phyloP scores from a whole-genome alignment of 768 basidiomycete species.

The Porphyrellus cyaneotinctus region DNA sequence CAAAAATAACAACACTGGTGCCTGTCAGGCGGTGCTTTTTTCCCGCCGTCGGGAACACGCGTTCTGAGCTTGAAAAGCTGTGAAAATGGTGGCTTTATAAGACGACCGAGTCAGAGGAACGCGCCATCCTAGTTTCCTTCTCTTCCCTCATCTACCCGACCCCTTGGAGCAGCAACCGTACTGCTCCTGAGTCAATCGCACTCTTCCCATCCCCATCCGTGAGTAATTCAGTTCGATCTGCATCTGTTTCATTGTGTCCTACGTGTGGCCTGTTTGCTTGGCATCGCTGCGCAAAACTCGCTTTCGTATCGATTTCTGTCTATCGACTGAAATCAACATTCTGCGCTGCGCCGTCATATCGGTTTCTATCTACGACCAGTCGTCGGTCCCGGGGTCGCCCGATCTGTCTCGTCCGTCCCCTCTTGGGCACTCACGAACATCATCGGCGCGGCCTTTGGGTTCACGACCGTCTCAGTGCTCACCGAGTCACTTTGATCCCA shows the following conservation, averaged over 20 bases:
- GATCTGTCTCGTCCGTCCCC: conserved; percentile 33
- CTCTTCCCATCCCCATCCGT: conserved; percentile 17
- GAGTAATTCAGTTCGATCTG: conserved; percentile 27
- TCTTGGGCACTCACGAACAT: conserved; percentile 29
- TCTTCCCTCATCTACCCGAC: conserved; percentile 18
- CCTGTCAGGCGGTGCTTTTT: conserved; percentile 20
- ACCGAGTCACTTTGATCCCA: conserved; percentile 19
- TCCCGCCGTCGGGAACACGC: conserved; percentile 20
- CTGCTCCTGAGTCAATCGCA: conserved; percentile 25
- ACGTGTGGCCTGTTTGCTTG: conserved; percentile 25
- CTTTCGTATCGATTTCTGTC: conserved; percentile 26
- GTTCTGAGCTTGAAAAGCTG: conserved; percentile 38
- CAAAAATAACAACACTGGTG: background rate
- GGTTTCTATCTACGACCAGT: conserved; percentile 1
- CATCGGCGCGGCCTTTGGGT: conserved; percentile 24
- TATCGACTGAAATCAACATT: conserved; percentile 25
- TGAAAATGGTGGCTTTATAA: conserved; percentile 30
- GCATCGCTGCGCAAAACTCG: conserved; percentile 18
- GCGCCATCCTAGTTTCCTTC: conserved; percentile 5
- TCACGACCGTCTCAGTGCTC: conserved; percentile 21
- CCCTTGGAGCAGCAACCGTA: conserved; percentile 14
- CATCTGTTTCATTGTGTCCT: conserved; percentile 28
- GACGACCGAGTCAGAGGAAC: conserved; percentile 25
- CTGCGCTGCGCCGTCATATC: conserved; percentile 16
- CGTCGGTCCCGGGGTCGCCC: conserved; percentile 28